Evolutionary conservation across 345 rosid species (phyloP).

Genomic region (Boechera stricta): DNA sequence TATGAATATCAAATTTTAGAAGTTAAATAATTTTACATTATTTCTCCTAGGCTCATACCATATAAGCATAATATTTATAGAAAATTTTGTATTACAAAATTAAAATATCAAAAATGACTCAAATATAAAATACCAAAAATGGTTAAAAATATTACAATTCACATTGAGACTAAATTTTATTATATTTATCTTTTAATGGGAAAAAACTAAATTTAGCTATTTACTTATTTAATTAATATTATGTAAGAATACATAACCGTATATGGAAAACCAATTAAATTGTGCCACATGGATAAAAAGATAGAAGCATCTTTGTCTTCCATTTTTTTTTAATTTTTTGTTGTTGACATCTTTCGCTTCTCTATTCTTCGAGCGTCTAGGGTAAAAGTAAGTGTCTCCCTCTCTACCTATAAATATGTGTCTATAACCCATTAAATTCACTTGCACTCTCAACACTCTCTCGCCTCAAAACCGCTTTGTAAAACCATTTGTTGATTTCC

Average conservation of each 20-base stretch:
- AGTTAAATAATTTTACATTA: background rate
- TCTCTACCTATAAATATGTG: conserved; percentile 15
- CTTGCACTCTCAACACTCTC: background rate
- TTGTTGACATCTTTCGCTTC: background rate
- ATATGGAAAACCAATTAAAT: background rate
- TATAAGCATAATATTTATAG: background rate
- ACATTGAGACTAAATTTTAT: background rate
- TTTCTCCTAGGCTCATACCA: conserved; percentile 1
- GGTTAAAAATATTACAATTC: conserved; percentile 7
- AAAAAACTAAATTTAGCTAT: conserved; percentile 17
- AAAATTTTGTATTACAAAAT: background rate
- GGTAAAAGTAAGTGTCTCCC: conserved; percentile 2
- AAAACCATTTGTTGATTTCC: conserved; percentile 24
- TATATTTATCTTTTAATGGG: background rate
- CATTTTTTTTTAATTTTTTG: background rate
- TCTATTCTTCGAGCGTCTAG: conserved; percentile 10
- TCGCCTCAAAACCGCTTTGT: conserved; percentile 16
- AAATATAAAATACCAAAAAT: conserved; percentile 1
- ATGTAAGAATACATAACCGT: background rate
- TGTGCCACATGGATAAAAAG: background rate
- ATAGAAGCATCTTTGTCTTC: background rate
- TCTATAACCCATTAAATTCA: conserved; percentile 8
- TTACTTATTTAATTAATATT: conserved; percentile 10
- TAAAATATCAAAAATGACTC: background rate
- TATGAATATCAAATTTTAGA: background rate